Evolutionary conservation across 768 basidiomycete species (phyloP).

Genomic region (Lactarius hatsudake): DNA sequence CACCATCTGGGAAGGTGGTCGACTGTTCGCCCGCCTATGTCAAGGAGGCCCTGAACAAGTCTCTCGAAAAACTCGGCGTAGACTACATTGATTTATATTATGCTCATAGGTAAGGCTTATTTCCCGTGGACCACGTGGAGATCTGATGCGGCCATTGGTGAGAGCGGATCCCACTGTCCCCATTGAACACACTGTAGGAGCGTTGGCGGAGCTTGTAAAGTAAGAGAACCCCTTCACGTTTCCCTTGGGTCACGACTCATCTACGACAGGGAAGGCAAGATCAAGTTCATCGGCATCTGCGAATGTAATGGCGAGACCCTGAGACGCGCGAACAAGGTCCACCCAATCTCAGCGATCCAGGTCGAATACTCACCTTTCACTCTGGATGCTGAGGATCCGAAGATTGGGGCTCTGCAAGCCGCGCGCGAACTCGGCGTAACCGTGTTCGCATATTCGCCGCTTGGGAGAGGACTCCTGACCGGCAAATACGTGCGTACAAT

Average conservation of each 20-base stretch:
- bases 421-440: slow-evolving; percentile 42
- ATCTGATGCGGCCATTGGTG: not conserved
- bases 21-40: slow-evolving; percentile 34
- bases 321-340: slow-evolving; percentile 39
- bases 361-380: slow-evolving; percentile 40
- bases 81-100: slow-evolving; percentile 37
- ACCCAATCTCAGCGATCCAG: slow-evolving; percentile 39
- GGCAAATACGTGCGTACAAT: slow-evolving; percentile 40
- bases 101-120: slow-evolving; percentile 30
- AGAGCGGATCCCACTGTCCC: slow-evolving; percentile 22
- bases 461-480: slow-evolving; percentile 48
- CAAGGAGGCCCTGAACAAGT: slow-evolving; percentile 30
- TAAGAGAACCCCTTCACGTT: slow-evolving; percentile 35
- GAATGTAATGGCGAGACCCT: slow-evolving; percentile 36
- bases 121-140: not conserved
- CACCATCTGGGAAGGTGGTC: slow-evolving; percentile 20
- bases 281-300: slow-evolving; percentile 38
- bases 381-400: slow-evolving; percentile 37
- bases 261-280: slow-evolving; percentile 33
- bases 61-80: slow-evolving; percentile 32
- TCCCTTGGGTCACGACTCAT: not conserved
- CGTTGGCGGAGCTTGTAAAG: slow-evolving; percentile 31
- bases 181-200: slow-evolving; percentile 25
- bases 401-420: slow-evolving; percentile 34
- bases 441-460: slow-evolving; percentile 45